Evolutionary conservation across 225 moss, liverwort and hornwort genomes (phyloP).

Genomic region (Pleurozium schreberi): DNA sequence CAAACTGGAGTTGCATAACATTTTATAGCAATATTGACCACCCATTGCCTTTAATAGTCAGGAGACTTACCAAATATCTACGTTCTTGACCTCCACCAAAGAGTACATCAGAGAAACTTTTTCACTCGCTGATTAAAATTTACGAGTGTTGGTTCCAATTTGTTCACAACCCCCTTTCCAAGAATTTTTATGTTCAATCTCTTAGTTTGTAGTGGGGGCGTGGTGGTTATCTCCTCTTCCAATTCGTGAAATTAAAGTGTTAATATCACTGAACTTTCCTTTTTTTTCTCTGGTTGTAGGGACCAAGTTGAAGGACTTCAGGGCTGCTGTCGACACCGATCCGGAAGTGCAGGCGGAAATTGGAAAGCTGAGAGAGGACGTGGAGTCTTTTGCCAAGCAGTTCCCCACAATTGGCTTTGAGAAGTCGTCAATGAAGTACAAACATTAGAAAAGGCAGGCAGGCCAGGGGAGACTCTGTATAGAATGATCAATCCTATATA

Average conservation of each 20-base stretch:
- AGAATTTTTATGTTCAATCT: background rate
- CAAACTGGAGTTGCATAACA: background rate
- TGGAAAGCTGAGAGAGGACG: conserved; percentile 32
- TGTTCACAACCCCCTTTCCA: background rate
- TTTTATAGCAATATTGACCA: background rate
- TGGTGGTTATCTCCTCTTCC: background rate
- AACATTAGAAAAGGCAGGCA: conserved; percentile 2
- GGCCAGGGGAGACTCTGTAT: background rate
- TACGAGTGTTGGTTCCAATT: background rate
- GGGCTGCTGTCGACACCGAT: conserved; percentile 62
- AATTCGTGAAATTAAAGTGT: background rate
- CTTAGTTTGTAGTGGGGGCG: background rate
- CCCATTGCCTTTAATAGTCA: background rate
- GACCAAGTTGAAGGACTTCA: conserved; percentile 79
- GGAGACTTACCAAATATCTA: too few relatives aligned
- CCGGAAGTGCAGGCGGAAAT: conserved; percentile 52
- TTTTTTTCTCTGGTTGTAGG: conserved; percentile 19
- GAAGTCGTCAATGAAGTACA: conserved; percentile 78
- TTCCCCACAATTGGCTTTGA: conserved; percentile 95
- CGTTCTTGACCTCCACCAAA: background rate
- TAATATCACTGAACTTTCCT: background rate
- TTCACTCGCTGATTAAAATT: background rate
- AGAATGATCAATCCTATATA: too few relatives aligned
- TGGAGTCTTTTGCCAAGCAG: conserved; percentile 76
- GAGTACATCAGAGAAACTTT: background rate